Conservation (phyloP, 2,329 filamentous ascomycete genomes). For the Graphilbum fragrans region DNA sequence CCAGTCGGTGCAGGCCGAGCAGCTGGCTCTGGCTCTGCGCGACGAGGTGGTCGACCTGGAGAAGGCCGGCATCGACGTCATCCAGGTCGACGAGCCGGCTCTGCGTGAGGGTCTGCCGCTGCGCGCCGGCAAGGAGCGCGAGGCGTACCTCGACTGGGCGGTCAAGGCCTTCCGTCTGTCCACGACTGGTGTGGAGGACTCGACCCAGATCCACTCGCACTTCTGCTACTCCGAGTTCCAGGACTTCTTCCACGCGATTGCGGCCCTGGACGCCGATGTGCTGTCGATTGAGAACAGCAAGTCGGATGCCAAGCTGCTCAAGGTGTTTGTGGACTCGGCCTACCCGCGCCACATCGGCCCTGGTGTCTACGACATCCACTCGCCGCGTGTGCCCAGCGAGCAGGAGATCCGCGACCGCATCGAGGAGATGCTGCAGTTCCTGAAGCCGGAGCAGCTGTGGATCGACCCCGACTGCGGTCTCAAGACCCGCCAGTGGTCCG, state of each 20-base stretch:
- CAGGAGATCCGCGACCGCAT: constrained; percentile 98
- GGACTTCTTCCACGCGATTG: constrained; percentile 99
- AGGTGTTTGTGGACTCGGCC: constrained; percentile 94
- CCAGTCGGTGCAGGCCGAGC: constrained; percentile 97
- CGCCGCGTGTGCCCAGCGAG: constrained; percentile 90
- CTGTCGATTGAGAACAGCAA: constrained; percentile 99
- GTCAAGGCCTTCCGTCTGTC: constrained; percentile 97
- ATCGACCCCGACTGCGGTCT: constrained; percentile 99
- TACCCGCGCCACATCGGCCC: constrained; percentile 98
- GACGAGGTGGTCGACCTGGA: constrained; percentile 98
- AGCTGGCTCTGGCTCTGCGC: constrained; percentile 94
- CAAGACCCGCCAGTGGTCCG: constrained; percentile 97
- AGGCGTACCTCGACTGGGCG: constrained; percentile 94
- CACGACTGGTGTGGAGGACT: constrained; percentile 84
- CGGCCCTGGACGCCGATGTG: constrained; percentile 93
- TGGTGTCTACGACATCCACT: constrained; percentile 99
- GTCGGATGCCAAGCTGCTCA: constrained; percentile 97
- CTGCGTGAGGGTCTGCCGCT: constrained; percentile 99
- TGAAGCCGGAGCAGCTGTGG: constrained; percentile 98
- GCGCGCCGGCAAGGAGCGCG: constrained; percentile 83
- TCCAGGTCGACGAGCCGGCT: constrained; percentile 98
- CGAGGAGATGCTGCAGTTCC: constrained; percentile 94
- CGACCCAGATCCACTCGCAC: constrained; percentile 98
- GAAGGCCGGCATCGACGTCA: constrained; percentile 90
- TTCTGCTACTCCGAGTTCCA: constrained; percentile 99